Evolutionary conservation across 140 eudicot species (phyloP).

Genomic region (Cichorium intybus): DNA sequence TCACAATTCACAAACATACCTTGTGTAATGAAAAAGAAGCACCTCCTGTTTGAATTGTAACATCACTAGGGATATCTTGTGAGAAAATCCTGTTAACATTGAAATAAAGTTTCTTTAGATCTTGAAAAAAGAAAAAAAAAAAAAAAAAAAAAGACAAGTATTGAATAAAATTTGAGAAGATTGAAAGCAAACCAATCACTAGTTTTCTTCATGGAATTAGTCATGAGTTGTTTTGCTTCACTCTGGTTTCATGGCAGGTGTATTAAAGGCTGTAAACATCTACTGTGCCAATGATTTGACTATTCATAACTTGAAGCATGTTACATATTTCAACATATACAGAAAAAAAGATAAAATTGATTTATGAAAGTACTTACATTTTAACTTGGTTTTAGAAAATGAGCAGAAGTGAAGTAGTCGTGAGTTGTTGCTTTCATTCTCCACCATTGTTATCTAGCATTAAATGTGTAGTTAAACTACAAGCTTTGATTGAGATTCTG

Average conservation of each 20-base stretch:
- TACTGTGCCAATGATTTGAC: conserved; percentile 22
- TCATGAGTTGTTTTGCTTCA: conserved; percentile 36
- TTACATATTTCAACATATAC: conserved; percentile 3
- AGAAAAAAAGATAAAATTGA: neutral
- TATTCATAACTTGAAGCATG: conserved; percentile 27
- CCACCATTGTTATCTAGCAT: conserved; percentile 3
- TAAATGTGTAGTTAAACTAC: no score
- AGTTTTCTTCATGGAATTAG: conserved; percentile 73
- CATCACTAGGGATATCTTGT: conserved; percentile 76
- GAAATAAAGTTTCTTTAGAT: neutral
- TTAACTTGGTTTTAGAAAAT: conserved; percentile 10
- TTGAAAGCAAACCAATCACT: conserved; percentile 67
- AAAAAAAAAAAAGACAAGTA: neutral
- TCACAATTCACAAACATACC: no score
- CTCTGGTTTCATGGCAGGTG: conserved; percentile 28
- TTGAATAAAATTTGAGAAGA: no score
- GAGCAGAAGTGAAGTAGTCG: conserved; percentile 10
- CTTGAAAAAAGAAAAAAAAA: neutral
- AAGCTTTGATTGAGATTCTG: conserved; percentile 18
- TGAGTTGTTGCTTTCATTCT: conserved; percentile 19
- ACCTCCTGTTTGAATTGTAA: conserved; percentile 59
- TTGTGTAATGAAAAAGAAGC: conserved; percentile 84
- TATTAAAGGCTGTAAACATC: conserved; percentile 34
- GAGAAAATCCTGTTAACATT: conserved; percentile 67
- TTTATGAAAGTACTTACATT: conserved; percentile 17